These are phyloP conservation scores for Colletotrichum musicola DNA, from an alignment of 2,329 filamentous ascomycete genomes.

Conservation along the genomic window DNA sequence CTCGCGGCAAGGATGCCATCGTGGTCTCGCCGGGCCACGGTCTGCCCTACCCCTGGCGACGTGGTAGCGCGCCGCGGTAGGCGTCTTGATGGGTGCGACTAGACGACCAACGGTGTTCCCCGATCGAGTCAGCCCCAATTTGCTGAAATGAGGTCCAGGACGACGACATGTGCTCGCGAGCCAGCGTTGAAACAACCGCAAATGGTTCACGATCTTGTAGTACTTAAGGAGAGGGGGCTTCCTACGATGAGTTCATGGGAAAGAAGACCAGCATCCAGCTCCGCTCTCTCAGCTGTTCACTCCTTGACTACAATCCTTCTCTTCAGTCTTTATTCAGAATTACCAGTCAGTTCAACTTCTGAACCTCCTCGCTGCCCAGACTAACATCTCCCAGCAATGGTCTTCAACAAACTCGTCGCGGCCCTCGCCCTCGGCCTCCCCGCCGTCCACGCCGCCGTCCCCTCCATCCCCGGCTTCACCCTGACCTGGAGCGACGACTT, in stretches of 20 bases:
- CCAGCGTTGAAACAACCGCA: background rate
- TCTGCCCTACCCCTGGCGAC: too few relatives aligned
- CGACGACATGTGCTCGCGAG: background rate
- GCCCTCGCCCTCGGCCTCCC: constrained; percentile 22
- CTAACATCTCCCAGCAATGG: constrained; percentile 16
- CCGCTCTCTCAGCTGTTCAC: background rate
- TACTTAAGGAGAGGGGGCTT: background rate
- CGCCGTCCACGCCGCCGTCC: constrained; percentile 33
- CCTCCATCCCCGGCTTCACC: constrained; percentile 39
- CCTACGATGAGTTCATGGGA: too few relatives aligned
- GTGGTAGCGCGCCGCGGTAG: background rate
- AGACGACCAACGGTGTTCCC: background rate
- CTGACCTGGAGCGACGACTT: constrained; percentile 51
- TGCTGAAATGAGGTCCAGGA: background rate
- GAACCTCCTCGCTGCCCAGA: background rate
- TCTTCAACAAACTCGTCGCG: constrained; percentile 15
- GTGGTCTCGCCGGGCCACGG: background rate
- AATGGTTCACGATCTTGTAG: background rate
- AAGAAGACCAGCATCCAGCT: background rate
- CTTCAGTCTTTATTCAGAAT: too few relatives aligned
- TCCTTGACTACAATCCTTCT: too few relatives aligned
- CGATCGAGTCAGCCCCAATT: background rate
- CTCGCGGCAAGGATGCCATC: constrained; percentile 2
- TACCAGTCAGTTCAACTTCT: too few relatives aligned
- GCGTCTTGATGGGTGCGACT: background rate